These are phyloP conservation scores for Geranium brycei DNA, from an alignment of 345 rosid species.

Conservation along the genomic window DNA sequence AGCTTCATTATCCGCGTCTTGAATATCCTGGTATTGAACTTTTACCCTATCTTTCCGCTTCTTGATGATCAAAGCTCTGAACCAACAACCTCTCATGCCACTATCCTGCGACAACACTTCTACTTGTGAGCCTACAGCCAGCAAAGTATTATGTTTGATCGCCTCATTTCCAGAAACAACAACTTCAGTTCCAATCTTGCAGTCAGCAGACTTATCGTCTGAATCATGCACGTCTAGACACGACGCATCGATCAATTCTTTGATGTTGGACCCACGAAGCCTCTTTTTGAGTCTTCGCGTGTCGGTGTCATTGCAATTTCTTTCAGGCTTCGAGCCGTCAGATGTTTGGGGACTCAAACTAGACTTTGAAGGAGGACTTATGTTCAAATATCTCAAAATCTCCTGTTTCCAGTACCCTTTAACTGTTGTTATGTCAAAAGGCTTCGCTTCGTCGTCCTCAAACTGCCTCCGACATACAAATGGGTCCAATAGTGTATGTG, in stretches of 20 bases:
- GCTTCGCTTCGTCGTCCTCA: constrained; percentile 41
- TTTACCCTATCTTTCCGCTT: constrained; percentile 52
- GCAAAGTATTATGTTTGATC: constrained; percentile 4
- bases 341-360: constrained; percentile 11
- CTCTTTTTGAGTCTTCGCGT: constrained; percentile 38
- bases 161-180: constrained; percentile 1
- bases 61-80: constrained; percentile 52
- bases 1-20: constrained; percentile 54
- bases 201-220: constrained; percentile 2
- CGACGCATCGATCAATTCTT: constrained; percentile 7
- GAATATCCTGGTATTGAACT: constrained; percentile 63
- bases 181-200: constrained; percentile 14
- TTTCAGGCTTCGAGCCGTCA: constrained; percentile 10
- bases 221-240: constrained; percentile 11
- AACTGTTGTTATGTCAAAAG: constrained; percentile 52
- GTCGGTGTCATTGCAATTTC: constrained; percentile 17
- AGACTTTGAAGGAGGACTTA: constrained; percentile 13
- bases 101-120: constrained; percentile 78
- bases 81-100: constrained; percentile 87
- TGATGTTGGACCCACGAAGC: constrained; percentile 18
- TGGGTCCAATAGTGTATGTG: constrained; percentile 21
- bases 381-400: constrained; percentile 26
- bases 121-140: constrained; percentile 47
- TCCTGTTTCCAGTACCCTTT: constrained; percentile 76
- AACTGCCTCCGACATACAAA: constrained; percentile 53